Percentiles rank a stretch among this genome's conserved stretches.
phyloP scores from a whole-genome alignment of 1,284 basidiomycete genomes.

The Testicularia cyperi region DNA sequence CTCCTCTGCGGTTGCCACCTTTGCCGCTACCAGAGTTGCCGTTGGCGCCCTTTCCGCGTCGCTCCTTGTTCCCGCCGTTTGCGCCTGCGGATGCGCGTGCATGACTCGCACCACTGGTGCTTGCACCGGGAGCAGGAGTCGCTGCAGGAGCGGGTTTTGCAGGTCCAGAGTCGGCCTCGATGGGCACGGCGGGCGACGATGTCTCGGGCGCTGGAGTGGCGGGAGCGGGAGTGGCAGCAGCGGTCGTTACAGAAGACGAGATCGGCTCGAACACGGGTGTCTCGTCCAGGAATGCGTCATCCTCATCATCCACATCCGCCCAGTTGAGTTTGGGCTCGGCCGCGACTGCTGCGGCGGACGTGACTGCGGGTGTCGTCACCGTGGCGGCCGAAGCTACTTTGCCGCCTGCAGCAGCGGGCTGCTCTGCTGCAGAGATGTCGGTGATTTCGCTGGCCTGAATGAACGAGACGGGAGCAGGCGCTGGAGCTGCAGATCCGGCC shows the following conservation, averaged over 20 bases:
- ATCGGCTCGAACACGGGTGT: conserved; percentile 29
- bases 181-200: too few relatives aligned
- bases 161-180: too few relatives aligned
- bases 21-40: too few relatives aligned
- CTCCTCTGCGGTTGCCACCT: too few relatives aligned
- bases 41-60: neutral
- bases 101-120: neutral
- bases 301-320: conserved; percentile 36
- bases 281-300: conserved; percentile 35
- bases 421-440: conserved; percentile 11
- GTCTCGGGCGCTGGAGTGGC: conserved; percentile 23
- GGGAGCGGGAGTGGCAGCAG: conserved; percentile 13
- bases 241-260: conserved; percentile 16
- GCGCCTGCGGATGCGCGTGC: too few relatives aligned
- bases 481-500: too few relatives aligned
- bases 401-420: conserved; percentile 11
- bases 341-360: neutral
- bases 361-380: neutral
- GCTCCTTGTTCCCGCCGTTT: neutral
- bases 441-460: conserved; percentile 33
- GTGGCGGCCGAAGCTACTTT: neutral
- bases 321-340: conserved; percentile 35
- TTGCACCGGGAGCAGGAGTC: too few relatives aligned
- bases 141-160: too few relatives aligned
- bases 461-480: conserved; percentile 33